Conservation (phyloP, 345 rosid genomes). For the Anacardium occidentale region DNA sequence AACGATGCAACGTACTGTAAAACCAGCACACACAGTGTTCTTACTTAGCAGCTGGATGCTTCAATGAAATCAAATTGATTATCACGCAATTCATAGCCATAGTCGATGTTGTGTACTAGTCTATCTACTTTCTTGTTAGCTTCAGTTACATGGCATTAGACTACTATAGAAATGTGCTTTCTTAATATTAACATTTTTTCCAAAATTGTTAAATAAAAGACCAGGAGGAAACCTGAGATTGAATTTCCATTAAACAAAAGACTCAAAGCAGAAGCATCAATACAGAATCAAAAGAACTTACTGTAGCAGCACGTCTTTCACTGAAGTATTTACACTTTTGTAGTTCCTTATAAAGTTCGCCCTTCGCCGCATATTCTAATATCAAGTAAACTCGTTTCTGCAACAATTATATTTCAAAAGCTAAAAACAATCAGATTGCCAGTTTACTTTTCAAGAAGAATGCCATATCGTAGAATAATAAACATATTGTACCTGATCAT, state of each 20-base stretch:
- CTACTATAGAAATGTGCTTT: no score
- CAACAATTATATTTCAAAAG: slow-evolving; percentile 13
- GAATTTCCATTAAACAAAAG: background rate
- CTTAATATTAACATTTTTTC: no score
- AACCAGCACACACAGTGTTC: background rate
- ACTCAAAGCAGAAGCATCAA: background rate
- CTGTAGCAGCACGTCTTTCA: slow-evolving; percentile 90
- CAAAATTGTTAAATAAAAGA: background rate
- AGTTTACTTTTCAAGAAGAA: slow-evolving; percentile 9
- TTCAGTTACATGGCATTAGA: no score
- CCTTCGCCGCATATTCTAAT: slow-evolving; percentile 83
- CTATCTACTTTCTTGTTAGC: background rate
- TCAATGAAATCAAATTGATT: background rate
- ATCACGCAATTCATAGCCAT: background rate
- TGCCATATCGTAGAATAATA: background rate
- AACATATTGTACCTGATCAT: slow-evolving; percentile 66
- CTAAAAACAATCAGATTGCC: background rate
- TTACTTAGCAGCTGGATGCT: no score
- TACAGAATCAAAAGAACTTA: slow-evolving; percentile 33
- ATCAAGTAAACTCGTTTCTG: slow-evolving; percentile 89
- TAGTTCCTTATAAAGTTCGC: slow-evolving; percentile 88
- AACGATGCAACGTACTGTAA: slow-evolving; percentile 91
- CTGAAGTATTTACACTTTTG: slow-evolving; percentile 89
- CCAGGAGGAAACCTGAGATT: background rate
- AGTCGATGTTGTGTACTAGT: background rate